phyloP scores from a whole-genome alignment of 148 eudicot genomes.

The Agrostemma githago region DNA sequence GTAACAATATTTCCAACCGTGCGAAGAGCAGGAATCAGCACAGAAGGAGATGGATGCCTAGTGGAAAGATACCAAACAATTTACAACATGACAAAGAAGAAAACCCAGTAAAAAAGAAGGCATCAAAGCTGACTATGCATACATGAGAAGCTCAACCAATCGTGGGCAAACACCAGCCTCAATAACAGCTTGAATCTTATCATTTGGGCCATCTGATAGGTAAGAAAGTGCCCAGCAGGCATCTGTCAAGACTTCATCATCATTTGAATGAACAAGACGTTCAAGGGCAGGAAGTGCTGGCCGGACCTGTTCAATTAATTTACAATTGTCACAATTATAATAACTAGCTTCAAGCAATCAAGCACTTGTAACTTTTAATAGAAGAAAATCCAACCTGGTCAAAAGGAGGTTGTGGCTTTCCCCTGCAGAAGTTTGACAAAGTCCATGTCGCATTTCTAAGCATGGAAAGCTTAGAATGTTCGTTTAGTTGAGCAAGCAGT shows the following conservation, averaged over 20 bases:
- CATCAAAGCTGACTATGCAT: constrained; percentile 19
- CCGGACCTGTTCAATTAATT: constrained; percentile 37
- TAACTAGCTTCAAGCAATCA: constrained; percentile 3
- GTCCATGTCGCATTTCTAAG: constrained; percentile 90
- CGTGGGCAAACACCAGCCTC: constrained; percentile 72
- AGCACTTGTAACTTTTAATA: background rate
- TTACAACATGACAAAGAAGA: constrained; percentile 1
- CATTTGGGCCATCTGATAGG: constrained; percentile 80
- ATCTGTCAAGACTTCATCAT: constrained; percentile 82
- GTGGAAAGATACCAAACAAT: background rate
- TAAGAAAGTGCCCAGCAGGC: constrained; percentile 95
- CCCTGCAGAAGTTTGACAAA: constrained; percentile 72
- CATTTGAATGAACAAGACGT: constrained; percentile 69
- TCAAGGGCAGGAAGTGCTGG: constrained; percentile 80
- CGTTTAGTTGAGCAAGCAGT: constrained; percentile 57
- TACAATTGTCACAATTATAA: background rate
- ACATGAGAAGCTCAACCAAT: constrained; percentile 77
- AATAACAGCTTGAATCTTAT: constrained; percentile 85
- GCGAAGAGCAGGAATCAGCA: constrained; percentile 76
- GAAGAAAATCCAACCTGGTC: constrained; percentile 48
- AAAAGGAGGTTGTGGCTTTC: constrained; percentile 77
- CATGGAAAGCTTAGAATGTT: constrained; percentile 77
- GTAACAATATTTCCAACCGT: constrained; percentile 83
- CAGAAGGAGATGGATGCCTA: constrained; percentile 75
- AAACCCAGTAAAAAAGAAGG: background rate